Evolutionary conservation across 2,329 filamentous ascomycete species (phyloP), one percentile per base, ranked within the genome.

Genomic region (Bipolaris sorokiniana): DNA sequence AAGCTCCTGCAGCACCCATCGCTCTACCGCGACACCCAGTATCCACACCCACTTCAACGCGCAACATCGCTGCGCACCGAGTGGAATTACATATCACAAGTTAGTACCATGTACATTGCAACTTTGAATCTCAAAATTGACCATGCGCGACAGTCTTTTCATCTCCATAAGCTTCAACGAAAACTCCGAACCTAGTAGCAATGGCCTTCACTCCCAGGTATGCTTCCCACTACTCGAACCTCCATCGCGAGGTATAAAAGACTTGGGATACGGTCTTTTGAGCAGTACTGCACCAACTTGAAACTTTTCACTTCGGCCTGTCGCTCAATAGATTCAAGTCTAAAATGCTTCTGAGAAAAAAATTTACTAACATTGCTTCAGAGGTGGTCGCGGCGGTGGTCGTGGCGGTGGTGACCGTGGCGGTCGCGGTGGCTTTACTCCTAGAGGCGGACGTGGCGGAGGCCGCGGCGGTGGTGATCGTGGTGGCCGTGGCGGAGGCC

Each of bases 361-460:
- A 28, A 38, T 48, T 44, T 52, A 40, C 62, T 64, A 54, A 59
- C 62, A 56, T 51, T 54, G 41, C 41, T 33, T 13, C 40, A 58
- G 55, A 58, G 55, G 55, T 18, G 51, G 55, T 41, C 51, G 55
- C 18, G 55, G 54, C 38, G 54, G 54, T 54, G 54, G 46, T 38
- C 46, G 54, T 38, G 49, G 50, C 28, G 49, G 54, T 40, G 54
- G 54, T 54, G 54, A 54, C 49, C 49, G 54, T 54, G 54, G 54
- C n/a, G 54, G 54, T 48, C 49, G 54, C 44, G 49, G 54, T 23
- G 67, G 80, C 45, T 56, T 56, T 42, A 56, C 54, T 23, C 36
- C 31, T 55, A 70, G 72, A 63, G 70, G 76, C 55, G 79, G 79
- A 74, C 79, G 66, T 47, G 66, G 59, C n/a, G 59, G 58, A 51